These are phyloP conservation scores for Rhodotorula sp. DNA, from an alignment of 1,284 basidiomycete species.

Conservation along the genomic window DNA sequence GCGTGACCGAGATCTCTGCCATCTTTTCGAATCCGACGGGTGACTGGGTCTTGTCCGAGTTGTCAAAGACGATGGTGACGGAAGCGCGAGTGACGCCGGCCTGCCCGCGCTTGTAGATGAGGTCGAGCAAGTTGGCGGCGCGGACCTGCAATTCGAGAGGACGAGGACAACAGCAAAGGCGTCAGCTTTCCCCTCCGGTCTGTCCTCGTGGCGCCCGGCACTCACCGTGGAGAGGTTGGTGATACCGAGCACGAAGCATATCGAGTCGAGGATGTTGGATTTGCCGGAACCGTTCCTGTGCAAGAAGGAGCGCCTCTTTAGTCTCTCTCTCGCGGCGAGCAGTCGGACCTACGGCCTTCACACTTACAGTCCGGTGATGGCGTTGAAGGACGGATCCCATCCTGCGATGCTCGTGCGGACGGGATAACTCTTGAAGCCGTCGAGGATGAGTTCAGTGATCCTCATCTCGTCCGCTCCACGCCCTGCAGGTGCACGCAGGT, in stretches of 20 bases:
- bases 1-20: conserved; percentile 91
- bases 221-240: conserved; percentile 84
- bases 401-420: conserved; percentile 52
- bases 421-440: conserved; percentile 54
- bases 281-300: conserved; percentile 63
- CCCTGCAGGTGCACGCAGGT: background rate
- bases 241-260: conserved; percentile 95
- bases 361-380: conserved; percentile 50
- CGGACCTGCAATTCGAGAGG: conserved; percentile 65
- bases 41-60: conserved; percentile 84
- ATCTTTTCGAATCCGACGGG: conserved; percentile 81
- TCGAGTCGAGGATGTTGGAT: conserved; percentile 96
- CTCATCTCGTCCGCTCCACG: conserved; percentile 44
- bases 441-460: conserved; percentile 54
- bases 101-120: conserved; percentile 97
- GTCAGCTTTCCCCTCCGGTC: background rate
- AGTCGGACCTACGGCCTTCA: background rate
- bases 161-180: background rate
- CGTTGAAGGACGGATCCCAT: conserved; percentile 54
- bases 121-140: conserved; percentile 92
- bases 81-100: conserved; percentile 96
- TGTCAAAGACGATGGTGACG: conserved; percentile 98
- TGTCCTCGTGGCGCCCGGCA: conserved; percentile 3
- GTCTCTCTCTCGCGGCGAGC: background rate
- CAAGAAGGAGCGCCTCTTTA: too few relatives aligned